Evolutionary conservation across 495 filamentous ascomycete species (phyloP), one percentile per base, ranked within the genome.

Genomic region (Trichoderma reesei): DNA sequence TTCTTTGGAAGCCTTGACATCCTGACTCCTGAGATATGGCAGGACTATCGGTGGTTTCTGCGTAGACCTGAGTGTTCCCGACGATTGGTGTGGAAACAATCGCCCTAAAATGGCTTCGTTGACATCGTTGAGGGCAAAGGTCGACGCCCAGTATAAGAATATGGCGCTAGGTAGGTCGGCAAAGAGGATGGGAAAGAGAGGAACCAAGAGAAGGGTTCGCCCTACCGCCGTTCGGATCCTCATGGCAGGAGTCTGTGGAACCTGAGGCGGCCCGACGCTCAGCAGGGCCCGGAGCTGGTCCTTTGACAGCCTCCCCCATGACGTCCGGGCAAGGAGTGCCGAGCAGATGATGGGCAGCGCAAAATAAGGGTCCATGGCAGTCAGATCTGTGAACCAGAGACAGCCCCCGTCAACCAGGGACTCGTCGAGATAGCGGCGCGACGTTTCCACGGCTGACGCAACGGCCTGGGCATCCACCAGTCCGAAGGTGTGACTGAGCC

Each of bases 321-420:
- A 41, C 62, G 61, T 34, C 18, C 26, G 9, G 62, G 31, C 33
- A 18, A 63, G 65, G 26, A 76, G 61, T 7, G 70, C 76, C 1
- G 81, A 84, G 16, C 92, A 74, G 0, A 82, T 66, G 16, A 83
- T 66, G 0, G 91, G 90, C 1, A 97, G 79, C 26, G 85, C 67
- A n/a, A 85, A 77, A 33, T 82, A 80, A 1, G 89, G 82, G 70
- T 97, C 92, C 31, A 87, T 76, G 6, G 76, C 78, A 14, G 87
- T 78, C 5, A 98, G 83, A 73, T 96, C 82, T 4, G 83, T 80
- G 71, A 94, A 92, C 91, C 91, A 98, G 7, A 91, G 78, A 3
- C 83, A 83, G 11, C 92, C 92, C 66, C 90, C 92, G 2, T 74
- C 76, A 0, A 81, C 80, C 6, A 93, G 70, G 31, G 79, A 76